phyloP scores from a whole-genome alignment of 495 filamentous ascomycete species.

The Astrothelium macrocarpum region DNA sequence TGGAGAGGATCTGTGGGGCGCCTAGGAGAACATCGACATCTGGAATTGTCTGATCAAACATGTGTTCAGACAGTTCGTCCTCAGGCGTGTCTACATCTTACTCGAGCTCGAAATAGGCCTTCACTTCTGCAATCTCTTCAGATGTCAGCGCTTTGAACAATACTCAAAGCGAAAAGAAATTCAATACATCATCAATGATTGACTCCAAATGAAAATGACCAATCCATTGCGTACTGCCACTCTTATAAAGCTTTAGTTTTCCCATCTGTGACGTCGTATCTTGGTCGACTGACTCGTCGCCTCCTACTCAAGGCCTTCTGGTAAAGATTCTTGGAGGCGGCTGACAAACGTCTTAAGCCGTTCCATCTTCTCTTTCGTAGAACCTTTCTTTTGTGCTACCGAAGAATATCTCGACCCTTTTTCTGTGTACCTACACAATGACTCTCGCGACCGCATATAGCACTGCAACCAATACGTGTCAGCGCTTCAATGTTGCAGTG shows the following conservation, averaged over 20 bases:
- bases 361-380: constrained; percentile 10
- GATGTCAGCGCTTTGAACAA: background rate
- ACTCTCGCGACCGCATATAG: constrained; percentile 8
- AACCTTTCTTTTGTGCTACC: background rate
- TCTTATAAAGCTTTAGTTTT: constrained; percentile 5
- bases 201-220: constrained; percentile 13
- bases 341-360: constrained; percentile 11
- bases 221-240: constrained; percentile 7
- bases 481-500: background rate
- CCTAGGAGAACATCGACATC: constrained; percentile 6
- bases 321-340: background rate
- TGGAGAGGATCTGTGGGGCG: background rate
- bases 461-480: background rate
- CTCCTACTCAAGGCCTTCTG: background rate
- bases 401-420: constrained; percentile 10
- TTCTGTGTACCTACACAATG: constrained; percentile 9
- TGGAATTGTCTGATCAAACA: background rate
- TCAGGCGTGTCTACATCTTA: background rate
- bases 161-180: background rate
- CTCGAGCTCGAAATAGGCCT: constrained; percentile 13
- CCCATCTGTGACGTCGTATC: constrained; percentile 1
- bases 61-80: background rate
- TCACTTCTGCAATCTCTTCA: constrained; percentile 9
- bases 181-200: constrained; percentile 12
- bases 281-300: background rate